Evolutionary conservation across 805 yeast genomes (phyloP), one percentile per base, ranked within the genome.

Genomic region (Pichia paraexigua): DNA sequence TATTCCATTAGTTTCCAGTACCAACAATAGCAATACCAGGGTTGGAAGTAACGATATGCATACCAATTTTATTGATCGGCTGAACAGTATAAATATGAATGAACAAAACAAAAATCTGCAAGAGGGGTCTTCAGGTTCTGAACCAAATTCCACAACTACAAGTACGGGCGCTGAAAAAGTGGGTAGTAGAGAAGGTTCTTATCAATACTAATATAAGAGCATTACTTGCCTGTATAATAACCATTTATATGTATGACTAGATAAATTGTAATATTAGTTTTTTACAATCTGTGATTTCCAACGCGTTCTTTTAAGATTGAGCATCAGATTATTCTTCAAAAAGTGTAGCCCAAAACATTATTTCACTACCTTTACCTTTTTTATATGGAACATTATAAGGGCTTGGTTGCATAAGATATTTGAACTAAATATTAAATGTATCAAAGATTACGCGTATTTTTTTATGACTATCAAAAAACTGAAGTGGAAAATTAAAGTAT

Each of bases 71-170:
- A 25, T 43, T 43, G 35, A 43, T 25, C 18, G 30, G 12, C 30
- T 37, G 42, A 46, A 46, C 24, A 10, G 20, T 35, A 35, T 35
- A 18, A 25, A 24, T 13, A 17, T 28, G 40, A n/a, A 39, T 25
- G 44, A 17, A 13, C 30, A 21, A 22, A 17, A 27, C 21, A 24
- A 24, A 21, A 15, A 17, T 27, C 30, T 39, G 20, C 44, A 46
- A 25, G 28, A 46, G 25, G 44, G 44, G 41, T 27, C 49, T 18
- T 46, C 49, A 12, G 39, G 39, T 20, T 40, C 44, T 40, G 49
- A 39, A n/a, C 28, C 44, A 24, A 41, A 25, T 41, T 41, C 44
- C 7, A 35, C 37, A 32, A 15, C 20, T 7, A 17, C 39, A 35
- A 35, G 20, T 20, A n/a, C 39, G 4, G 11, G 20, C 7, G 39